Conservation (phyloP, 495 filamentous ascomycete species). For the Talaromyces borbonicus region DNA sequence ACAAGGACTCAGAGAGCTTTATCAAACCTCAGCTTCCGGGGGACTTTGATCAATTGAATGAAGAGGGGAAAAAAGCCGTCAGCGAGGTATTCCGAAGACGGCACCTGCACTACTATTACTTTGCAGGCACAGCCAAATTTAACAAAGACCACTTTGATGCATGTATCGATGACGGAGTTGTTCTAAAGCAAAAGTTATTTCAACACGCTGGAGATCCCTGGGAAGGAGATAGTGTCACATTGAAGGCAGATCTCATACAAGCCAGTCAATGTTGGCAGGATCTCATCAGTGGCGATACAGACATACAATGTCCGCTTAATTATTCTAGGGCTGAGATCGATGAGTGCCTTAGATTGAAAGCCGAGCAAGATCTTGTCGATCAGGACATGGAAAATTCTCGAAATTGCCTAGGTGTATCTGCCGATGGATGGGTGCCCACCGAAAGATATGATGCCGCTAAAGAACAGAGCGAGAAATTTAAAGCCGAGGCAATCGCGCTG, state of each 20-base stretch:
- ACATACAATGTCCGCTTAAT: slow-evolving; percentile 10
- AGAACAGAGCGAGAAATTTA: slow-evolving; percentile 8
- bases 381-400: slow-evolving; percentile 8
- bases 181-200: slow-evolving; percentile 21
- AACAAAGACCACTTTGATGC: background rate
- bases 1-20: too few relatives aligned
- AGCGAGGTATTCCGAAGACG: too few relatives aligned
- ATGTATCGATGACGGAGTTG: slow-evolving; percentile 3
- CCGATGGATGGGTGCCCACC: slow-evolving; percentile 14
- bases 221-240: slow-evolving; percentile 16
- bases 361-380: slow-evolving; percentile 12
- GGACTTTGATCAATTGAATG: too few relatives aligned
- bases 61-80: too few relatives aligned
- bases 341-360: slow-evolving; percentile 12
- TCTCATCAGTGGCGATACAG: slow-evolving; percentile 1
- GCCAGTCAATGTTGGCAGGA: slow-evolving; percentile 9
- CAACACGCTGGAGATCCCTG: slow-evolving; percentile 15
- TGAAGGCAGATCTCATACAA: slow-evolving; percentile 13
- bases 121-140: background rate
- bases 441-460: slow-evolving; percentile 14
- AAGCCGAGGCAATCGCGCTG: slow-evolving; percentile 9
- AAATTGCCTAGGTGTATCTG: slow-evolving; percentile 10
- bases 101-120: slow-evolving; percentile 1
- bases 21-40: too few relatives aligned
- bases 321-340: slow-evolving; percentile 9